Evolutionary conservation across 2,329 filamentous ascomycete species (phyloP), one percentile per base, ranked within the genome.

Genomic region (Colletotrichum liriopes): DNA sequence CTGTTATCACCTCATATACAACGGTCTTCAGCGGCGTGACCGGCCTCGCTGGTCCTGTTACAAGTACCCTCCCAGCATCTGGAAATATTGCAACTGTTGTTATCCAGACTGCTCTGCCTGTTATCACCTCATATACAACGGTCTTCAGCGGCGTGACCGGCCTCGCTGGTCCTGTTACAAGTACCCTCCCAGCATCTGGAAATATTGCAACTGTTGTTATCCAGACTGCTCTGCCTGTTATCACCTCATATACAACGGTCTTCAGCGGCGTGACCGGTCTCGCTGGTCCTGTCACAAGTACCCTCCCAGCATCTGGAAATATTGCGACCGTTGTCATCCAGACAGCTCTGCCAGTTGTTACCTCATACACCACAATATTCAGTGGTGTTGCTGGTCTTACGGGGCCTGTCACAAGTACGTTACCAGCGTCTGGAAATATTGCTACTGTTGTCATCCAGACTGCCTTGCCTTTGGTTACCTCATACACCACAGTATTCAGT

Each of bases 241-340:
- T n/a, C 2, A 55, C 52, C 0, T 55, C 52, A 1, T 55, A 55
- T 5, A 20, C 16, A 1, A 55, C 52, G 0, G 52, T 55, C 5
- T 55, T 55, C 52, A 35, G 18, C 3, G 52, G 52, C 2, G 32
- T 55, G 2, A 6, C 29, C 1, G 52, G 52, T 0, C 29, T 55
- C 0, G 29, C 18, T 1, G 18, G 7, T 8, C 51, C 49, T 0
- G 26, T 64, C 18, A 41, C 51, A 5, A 52, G 37, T 9, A 68
- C 65, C 5, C 20, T 67, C 1, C 65, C 58, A 5, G 58, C 39
- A 4, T 5, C 18, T 29, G 65, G 58, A 9, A 67, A 39, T 0
- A 8, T 68, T 8, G 66, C 47, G 3, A 69, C 67, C 1, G 67
- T 69, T 26, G 12, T 69, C 1, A 32, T 69, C 8, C 61, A 65